Evolutionary conservation across 257 asterid species (phyloP).

Genomic region (Nicotiana tabacum): DNA sequence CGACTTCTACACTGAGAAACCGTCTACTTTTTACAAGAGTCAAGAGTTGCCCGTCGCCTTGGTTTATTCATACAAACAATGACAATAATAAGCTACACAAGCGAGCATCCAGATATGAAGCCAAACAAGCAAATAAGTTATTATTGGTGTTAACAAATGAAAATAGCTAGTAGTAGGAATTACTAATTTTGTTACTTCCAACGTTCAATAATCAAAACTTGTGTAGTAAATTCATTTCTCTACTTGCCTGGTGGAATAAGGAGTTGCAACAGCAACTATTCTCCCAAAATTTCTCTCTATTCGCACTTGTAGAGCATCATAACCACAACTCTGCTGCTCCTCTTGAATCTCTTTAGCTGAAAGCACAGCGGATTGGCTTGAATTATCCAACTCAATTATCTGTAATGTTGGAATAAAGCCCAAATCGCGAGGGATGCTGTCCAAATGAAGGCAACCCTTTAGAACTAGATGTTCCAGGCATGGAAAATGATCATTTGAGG

Average conservation of each 20-base stretch:
- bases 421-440: constrained; percentile 15
- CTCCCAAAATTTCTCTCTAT: background rate
- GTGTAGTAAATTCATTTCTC: background rate
- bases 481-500: constrained; percentile 9
- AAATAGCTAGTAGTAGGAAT: background rate
- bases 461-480: constrained; percentile 23
- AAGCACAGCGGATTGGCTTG: background rate
- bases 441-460: constrained; percentile 10
- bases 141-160: background rate
- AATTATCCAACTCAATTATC: constrained; percentile 20
- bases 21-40: background rate
- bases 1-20: background rate
- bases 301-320: constrained; percentile 16
- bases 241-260: background rate
- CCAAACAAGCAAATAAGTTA: background rate
- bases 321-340: constrained; percentile 23
- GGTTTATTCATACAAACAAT: background rate
- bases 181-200: background rate
- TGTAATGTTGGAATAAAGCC: constrained; percentile 24
- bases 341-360: constrained; percentile 23
- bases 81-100: background rate
- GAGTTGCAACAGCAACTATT: background rate
- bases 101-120: background rate
- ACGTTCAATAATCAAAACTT: background rate
- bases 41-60: background rate